Conservation (phyloP, 345 rosid species). For the Ailanthus altissimus region DNA sequence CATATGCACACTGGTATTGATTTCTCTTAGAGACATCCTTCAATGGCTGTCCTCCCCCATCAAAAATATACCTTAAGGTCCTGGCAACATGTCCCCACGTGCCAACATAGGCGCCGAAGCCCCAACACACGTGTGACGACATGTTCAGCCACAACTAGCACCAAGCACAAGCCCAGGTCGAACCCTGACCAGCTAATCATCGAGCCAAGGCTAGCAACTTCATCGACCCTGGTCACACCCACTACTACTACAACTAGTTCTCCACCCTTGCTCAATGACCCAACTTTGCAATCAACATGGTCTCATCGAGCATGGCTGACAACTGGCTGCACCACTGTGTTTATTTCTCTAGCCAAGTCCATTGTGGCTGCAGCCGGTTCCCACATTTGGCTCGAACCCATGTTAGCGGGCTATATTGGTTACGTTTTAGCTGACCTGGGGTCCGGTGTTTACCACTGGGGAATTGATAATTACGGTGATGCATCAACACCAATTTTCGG, state of each 20-base stretch:
- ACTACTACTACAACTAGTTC: background rate
- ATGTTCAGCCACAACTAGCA: slow-evolving; percentile 41
- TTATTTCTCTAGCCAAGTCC: slow-evolving; percentile 61
- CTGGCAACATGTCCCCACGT: slow-evolving; percentile 23
- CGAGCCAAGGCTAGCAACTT: slow-evolving; percentile 24
- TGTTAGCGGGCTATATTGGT: slow-evolving; percentile 65
- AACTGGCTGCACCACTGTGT: slow-evolving; percentile 64
- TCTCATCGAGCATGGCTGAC: slow-evolving; percentile 72
- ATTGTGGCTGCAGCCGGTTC: slow-evolving; percentile 43
- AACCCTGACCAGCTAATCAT: slow-evolving; percentile 30
- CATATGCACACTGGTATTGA: background rate
- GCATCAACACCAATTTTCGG: slow-evolving; percentile 73
- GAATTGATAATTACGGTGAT: slow-evolving; percentile 83
- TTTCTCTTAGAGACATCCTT: slow-evolving; percentile 19
- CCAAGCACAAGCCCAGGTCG: slow-evolving; percentile 39
- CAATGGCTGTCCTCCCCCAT: slow-evolving; percentile 60
- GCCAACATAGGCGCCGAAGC: slow-evolving; percentile 8
- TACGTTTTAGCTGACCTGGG: slow-evolving; percentile 80
- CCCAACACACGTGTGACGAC: slow-evolving; percentile 8
- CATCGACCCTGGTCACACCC: slow-evolving; percentile 14
- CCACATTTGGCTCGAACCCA: slow-evolving; percentile 56
- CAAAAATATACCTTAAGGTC: slow-evolving; percentile 41
- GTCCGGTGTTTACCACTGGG: slow-evolving; percentile 95
- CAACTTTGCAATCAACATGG: slow-evolving; percentile 69
- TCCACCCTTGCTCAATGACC: slow-evolving; percentile 50